Evolutionary conservation across 2,329 filamentous ascomycete species (phyloP), one percentile per base, ranked within the genome.

Genomic region (Arthrinium puccinioides): DNA sequence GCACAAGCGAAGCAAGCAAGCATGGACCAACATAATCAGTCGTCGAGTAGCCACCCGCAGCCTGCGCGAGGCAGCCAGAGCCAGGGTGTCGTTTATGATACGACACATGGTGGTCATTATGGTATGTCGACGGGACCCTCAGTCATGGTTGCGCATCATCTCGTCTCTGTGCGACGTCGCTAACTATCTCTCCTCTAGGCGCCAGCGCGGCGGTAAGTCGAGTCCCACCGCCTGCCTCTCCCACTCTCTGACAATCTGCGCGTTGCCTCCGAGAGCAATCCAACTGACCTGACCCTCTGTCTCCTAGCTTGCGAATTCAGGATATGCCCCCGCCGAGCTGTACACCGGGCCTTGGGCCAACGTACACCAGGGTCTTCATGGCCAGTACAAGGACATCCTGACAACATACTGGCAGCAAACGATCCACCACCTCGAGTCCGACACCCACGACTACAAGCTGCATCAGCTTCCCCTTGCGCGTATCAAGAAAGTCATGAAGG

Each of bases 401-500:
- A 96, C 94, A 29, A 96, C 90, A 6, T 98, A 98, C 67, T 98
- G 92, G 92, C 92, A 98, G 63, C 90, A 98, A 56, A 92, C 89
- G 45, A 95, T 98, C 66, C 90, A 84, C 49, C 88, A 94, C 60
- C 79, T 98, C 41, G 92, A 98, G 66, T 87, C 77, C 42, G 92
- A 97, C 53, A 87, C 84, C 33, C 92, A 98, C 62, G 92, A 98
- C 63, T 98, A 97, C 74, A 98, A 98, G 66, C 77, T 97, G 39
- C 92, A 98, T 61, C 92, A 97, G 61, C 74, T 98, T 26, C 92
- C 92, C 2, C 74, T 98, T 27, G 92, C 92, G n/a, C 84, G 92
- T 38, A 98, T 98, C 69, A 98, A 98, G 72, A 98, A 98, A 63
- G 92, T 98, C 48, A 98, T 98, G 92, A 98, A 98, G 67, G 92